Conservation (phyloP, 495 filamentous ascomycete genomes). For the Neurospora tetraspora region DNA sequence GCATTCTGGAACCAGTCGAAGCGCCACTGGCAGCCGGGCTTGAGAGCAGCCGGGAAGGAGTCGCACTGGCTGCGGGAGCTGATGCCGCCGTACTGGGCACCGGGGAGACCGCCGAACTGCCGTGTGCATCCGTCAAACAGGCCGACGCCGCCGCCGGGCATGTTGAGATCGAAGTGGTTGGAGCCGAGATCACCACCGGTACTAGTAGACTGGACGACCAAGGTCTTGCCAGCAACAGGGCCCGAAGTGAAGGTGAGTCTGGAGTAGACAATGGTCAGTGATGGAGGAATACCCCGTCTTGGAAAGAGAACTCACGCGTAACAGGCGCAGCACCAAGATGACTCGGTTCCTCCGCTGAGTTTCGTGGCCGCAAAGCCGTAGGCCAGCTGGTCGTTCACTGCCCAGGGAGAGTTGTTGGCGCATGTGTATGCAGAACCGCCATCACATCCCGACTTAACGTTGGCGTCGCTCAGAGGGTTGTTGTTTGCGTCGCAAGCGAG, state of each 20-base stretch:
- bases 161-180: conserved; percentile 50
- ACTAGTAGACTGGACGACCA: conserved; percentile 56
- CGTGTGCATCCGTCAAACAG: conserved; percentile 43
- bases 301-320: conserved; percentile 38
- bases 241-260: conserved; percentile 29
- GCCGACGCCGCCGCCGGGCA: conserved; percentile 51
- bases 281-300: background rate
- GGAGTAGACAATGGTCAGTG: conserved; percentile 1
- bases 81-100: conserved; percentile 46
- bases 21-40: conserved; percentile 46
- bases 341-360: conserved; percentile 32
- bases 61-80: conserved; percentile 37
- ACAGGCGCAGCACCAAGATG: conserved; percentile 46
- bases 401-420: conserved; percentile 44
- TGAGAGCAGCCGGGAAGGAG: conserved; percentile 38
- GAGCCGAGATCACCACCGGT: conserved; percentile 45
- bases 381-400: conserved; percentile 36
- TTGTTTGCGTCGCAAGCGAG: conserved; percentile 42
- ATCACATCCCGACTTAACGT: conserved; percentile 25
- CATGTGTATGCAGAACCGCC: conserved; percentile 44
- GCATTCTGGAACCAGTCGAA: conserved; percentile 50
- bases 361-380: conserved; percentile 49
- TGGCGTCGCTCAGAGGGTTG: conserved; percentile 25
- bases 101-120: conserved; percentile 46
- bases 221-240: conserved; percentile 41